These are phyloP conservation scores for Primulina eburnea DNA, from an alignment of 257 asterid genomes.

Conservation along the genomic window DNA sequence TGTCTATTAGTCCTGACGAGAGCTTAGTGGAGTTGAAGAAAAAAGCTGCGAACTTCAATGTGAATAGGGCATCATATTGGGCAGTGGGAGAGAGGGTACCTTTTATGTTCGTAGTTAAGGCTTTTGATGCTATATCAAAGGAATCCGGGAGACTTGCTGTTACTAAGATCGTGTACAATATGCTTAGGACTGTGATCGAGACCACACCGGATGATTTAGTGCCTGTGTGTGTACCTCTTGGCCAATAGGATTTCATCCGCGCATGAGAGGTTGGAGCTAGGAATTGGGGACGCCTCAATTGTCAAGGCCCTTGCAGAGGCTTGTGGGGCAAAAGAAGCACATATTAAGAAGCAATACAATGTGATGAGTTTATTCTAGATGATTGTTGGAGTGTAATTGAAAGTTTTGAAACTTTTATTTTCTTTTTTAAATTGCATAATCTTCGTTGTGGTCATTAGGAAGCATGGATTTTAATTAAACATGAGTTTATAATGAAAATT, in stretches of 20 bases:
- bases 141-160: constrained; percentile 82
- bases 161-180: constrained; percentile 79
- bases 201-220: constrained; percentile 75
- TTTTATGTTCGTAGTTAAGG: constrained; percentile 84
- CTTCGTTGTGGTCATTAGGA: neutral
- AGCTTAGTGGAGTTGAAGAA: constrained; percentile 69
- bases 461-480: neutral
- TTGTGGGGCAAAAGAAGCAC: constrained; percentile 80
- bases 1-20: constrained; percentile 54
- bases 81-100: constrained; percentile 76
- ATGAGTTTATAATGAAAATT: neutral
- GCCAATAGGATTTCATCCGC: constrained; percentile 77
- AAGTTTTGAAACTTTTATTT: neutral
- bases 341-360: constrained; percentile 69
- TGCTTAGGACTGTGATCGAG: constrained; percentile 88
- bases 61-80: constrained; percentile 81
- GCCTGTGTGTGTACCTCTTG: constrained; percentile 69
- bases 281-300: constrained; percentile 81
- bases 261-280: constrained; percentile 93
- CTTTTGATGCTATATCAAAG: constrained; percentile 65
- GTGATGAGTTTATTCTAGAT: constrained; percentile 33
- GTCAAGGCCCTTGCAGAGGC: constrained; percentile 92
- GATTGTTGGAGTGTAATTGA: constrained; percentile 7
- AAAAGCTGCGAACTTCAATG: constrained; percentile 58
- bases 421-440: neutral